Conservation (phyloP, 768 basidiomycete genomes). For the Xerocomus brunneocitrinus region DNA sequence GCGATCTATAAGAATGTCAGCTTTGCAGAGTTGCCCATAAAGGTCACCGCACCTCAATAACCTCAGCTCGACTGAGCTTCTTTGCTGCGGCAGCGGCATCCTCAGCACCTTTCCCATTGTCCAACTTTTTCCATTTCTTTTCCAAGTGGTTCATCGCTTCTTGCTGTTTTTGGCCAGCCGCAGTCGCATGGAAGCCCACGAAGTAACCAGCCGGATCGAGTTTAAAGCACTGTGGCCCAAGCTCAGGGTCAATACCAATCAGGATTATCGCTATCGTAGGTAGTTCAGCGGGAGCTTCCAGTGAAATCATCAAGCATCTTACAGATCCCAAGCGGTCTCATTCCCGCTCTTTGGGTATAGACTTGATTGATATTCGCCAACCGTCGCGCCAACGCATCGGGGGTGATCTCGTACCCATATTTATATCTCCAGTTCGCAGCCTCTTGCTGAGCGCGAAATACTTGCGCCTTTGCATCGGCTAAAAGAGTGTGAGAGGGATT, state of each 20-base stretch:
- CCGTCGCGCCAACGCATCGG: constrained; percentile 90
- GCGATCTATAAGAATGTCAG: constrained; percentile 57
- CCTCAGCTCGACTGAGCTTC: constrained; percentile 66
- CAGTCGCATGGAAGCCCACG: constrained; percentile 95
- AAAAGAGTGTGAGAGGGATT: constrained; percentile 1
- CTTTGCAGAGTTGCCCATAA: background rate
- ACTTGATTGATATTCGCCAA: constrained; percentile 99
- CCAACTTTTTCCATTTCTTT: constrained; percentile 97
- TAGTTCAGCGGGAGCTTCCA: constrained; percentile 1
- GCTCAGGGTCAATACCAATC: constrained; percentile 87
- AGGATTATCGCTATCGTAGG: constrained; percentile 78
- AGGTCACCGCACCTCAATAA: constrained; percentile 72
- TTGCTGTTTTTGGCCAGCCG: constrained; percentile 95
- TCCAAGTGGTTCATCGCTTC: constrained; percentile 98
- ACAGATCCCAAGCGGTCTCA: constrained; percentile 97
- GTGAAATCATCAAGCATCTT: constrained; percentile 25
- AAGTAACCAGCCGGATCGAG: constrained; percentile 99
- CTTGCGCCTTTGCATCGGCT: constrained; percentile 94
- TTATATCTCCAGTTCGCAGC: constrained; percentile 94
- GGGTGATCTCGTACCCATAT: constrained; percentile 97
- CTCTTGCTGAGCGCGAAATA: constrained; percentile 78
- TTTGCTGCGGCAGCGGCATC: constrained; percentile 74
- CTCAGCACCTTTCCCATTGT: constrained; percentile 72
- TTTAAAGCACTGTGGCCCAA: constrained; percentile 96
- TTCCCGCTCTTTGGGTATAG: constrained; percentile 94